These are phyloP conservation scores for Adansonia grandidieri DNA, from an alignment of 441 rosid genomes.

Conservation along the genomic window DNA sequence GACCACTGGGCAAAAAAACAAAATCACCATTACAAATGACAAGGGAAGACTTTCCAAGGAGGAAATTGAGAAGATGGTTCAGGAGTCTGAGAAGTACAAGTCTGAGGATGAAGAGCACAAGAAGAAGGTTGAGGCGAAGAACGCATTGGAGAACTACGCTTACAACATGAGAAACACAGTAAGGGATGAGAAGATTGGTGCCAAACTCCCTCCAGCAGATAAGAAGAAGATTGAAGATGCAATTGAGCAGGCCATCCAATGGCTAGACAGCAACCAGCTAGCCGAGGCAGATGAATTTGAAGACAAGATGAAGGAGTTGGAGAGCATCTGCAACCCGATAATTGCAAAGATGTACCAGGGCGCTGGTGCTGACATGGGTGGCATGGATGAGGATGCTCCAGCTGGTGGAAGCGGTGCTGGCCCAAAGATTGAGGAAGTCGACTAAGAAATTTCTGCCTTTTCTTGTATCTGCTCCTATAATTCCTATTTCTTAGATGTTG, in stretches of 20 bases:
- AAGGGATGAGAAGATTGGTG: slow-evolving; percentile 58
- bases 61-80: slow-evolving; percentile 65
- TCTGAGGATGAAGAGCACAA: slow-evolving; percentile 63
- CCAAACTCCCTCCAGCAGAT: slow-evolving; percentile 46
- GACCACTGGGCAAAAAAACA: slow-evolving; percentile 63
- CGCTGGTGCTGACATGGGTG: slow-evolving; percentile 45
- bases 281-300: slow-evolving; percentile 51
- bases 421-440: slow-evolving; percentile 57
- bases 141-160: slow-evolving; percentile 32
- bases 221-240: slow-evolving; percentile 65
- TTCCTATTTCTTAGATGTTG: too few relatives aligned
- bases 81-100: slow-evolving; percentile 69
- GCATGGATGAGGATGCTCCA: slow-evolving; percentile 55
- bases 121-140: slow-evolving; percentile 57
- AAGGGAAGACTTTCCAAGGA: slow-evolving; percentile 69
- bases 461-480: neutral
- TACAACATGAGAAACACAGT: slow-evolving; percentile 70
- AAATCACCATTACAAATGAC: slow-evolving; percentile 68
- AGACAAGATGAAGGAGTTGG: slow-evolving; percentile 65
- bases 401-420: slow-evolving; percentile 52
- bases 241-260: slow-evolving; percentile 50
- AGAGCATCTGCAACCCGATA: slow-evolving; percentile 65
- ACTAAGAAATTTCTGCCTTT: slow-evolving; percentile 26
- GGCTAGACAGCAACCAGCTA: slow-evolving; percentile 49
- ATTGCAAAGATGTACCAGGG: slow-evolving; percentile 70